phyloP scores from a whole-genome alignment of 2,329 filamentous ascomycete species.

The Colletotrichum tanaceti region DNA sequence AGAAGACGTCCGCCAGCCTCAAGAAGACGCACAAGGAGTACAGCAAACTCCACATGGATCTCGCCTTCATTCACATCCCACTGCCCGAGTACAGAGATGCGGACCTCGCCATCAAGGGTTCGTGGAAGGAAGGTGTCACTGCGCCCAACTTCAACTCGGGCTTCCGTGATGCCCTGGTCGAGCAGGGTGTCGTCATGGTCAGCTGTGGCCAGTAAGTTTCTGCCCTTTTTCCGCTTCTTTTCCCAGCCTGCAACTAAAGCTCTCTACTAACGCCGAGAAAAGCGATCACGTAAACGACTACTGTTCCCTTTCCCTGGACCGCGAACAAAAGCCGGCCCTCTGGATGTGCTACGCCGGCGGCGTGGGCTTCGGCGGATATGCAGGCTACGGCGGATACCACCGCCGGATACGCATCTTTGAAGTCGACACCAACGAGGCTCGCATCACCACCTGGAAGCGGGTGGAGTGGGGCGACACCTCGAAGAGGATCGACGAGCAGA shows the following conservation, averaged over 20 bases:
- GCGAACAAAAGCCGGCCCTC: constrained; percentile 71
- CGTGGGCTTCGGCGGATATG: constrained; percentile 93
- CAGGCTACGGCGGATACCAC: constrained; percentile 86
- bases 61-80: constrained; percentile 98
- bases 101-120: constrained; percentile 72
- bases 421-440: constrained; percentile 89
- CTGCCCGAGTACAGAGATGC: constrained; percentile 84
- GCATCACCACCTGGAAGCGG: constrained; percentile 92
- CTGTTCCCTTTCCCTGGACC: constrained; percentile 76
- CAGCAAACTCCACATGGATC: constrained; percentile 91
- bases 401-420: constrained; percentile 90
- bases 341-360: constrained; percentile 99
- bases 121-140: constrained; percentile 85
- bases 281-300: constrained; percentile 98
- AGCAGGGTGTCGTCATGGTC: constrained; percentile 86
- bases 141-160: constrained; percentile 90
- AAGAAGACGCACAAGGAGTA: constrained; percentile 86
- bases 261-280: background rate
- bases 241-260: background rate
- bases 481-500: constrained; percentile 70
- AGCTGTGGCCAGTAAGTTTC: constrained; percentile 86
- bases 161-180: constrained; percentile 90
- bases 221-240: constrained; percentile 1
- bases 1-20: constrained; percentile 76
- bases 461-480: constrained; percentile 74